Evolutionary conservation across 2,329 filamentous ascomycete species (phyloP).

Genomic region (Neonectria faginata): DNA sequence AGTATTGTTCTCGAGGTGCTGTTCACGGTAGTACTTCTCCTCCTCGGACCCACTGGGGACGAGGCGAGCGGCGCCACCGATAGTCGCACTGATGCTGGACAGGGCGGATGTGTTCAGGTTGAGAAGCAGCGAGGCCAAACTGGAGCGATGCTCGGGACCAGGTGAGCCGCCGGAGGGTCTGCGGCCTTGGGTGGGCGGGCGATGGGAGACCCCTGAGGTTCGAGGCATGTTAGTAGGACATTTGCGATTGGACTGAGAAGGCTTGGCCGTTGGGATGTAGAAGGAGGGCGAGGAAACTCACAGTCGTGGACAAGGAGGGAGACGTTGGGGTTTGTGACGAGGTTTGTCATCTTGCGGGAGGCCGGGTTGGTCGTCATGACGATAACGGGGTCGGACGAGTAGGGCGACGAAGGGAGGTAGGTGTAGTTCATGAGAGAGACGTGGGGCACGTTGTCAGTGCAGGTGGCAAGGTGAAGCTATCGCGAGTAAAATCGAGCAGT

Average conservation of each 20-base stretch:
- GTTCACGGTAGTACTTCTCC: conserved; percentile 84
- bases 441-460: conserved; percentile 83
- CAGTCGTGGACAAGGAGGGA: conserved; percentile 97
- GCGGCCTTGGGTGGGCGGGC: conserved; percentile 79
- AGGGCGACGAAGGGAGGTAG: conserved; percentile 85
- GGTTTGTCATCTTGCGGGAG: conserved; percentile 84
- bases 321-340: conserved; percentile 85
- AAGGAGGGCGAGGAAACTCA: conserved; percentile 44
- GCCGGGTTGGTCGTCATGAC: conserved; percentile 91
- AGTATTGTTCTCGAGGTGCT: conserved; percentile 92
- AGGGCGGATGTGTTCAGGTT: conserved; percentile 92
- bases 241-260: neutral
- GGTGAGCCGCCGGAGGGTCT: conserved; percentile 72
- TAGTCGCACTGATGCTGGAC: conserved; percentile 90
- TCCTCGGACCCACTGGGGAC: conserved; percentile 80
- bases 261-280: neutral
- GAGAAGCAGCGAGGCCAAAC: conserved; percentile 83
- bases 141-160: conserved; percentile 74
- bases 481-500: conserved; percentile 8
- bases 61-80: conserved; percentile 86
- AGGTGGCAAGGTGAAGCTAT: conserved; percentile 95
- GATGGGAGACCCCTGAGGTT: conserved; percentile 81
- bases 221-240: conserved; percentile 27
- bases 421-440: conserved; percentile 99
- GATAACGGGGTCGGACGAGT: conserved; percentile 80